Evolutionary conservation across 192 early-diverging fungal genomes (phyloP).

Genomic region (Mortierella antarctica): DNA sequence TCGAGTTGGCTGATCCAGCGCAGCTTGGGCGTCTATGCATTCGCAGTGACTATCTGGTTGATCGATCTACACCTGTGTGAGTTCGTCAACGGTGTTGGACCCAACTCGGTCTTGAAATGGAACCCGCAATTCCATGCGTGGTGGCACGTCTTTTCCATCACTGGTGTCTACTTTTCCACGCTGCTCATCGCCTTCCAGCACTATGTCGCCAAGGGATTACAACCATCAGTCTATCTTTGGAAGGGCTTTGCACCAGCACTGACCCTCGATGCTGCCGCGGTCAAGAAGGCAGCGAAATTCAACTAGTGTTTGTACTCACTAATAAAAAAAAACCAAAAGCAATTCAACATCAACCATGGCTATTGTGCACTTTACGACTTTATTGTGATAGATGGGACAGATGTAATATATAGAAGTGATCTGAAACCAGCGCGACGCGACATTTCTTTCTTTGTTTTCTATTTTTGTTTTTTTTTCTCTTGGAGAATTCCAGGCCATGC

Average conservation of each 20-base stretch:
- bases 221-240: conserved; percentile 37
- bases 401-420: background rate
- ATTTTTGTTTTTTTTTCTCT: background rate
- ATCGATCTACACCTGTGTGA: conserved; percentile 52
- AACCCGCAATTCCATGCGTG: conserved; percentile 74
- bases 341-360: too few relatives aligned
- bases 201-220: conserved; percentile 29
- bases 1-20: conserved; percentile 39
- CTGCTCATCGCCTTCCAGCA: conserved; percentile 62
- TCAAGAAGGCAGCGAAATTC: conserved; percentile 13
- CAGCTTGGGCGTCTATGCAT: conserved; percentile 24
- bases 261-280: conserved; percentile 5
- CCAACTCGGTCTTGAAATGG: conserved; percentile 37
- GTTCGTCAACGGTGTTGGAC: conserved; percentile 46
- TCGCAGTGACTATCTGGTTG: conserved; percentile 49
- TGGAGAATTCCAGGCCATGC: too few relatives aligned
- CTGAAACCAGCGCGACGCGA: background rate
- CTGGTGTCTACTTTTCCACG: conserved; percentile 60
- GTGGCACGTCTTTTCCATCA: conserved; percentile 72
- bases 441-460: background rate
- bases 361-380: too few relatives aligned
- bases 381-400: background rate
- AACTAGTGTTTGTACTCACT: background rate
- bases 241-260: conserved; percentile 31
- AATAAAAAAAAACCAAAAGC: background rate